Conservation (phyloP, 2,329 filamentous ascomycete genomes). For the Fusarium xylarioides region DNA sequence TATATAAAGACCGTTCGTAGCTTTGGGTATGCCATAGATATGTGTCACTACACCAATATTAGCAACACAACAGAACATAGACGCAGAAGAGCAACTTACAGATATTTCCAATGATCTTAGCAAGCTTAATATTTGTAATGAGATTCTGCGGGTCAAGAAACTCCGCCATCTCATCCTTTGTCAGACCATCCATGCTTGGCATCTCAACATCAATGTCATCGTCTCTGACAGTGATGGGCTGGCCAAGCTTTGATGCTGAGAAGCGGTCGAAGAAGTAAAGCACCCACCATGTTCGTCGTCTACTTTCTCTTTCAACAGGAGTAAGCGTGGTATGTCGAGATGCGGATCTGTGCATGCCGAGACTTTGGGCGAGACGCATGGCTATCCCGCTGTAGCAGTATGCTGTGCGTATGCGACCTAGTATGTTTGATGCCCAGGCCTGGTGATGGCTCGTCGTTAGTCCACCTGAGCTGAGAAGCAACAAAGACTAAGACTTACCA, state of each 20-base stretch:
- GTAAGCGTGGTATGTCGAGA: conserved; percentile 27
- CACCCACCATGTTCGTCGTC: conserved; percentile 47
- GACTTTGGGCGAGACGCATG: conserved; percentile 52
- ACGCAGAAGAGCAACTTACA: neutral
- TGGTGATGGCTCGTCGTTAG: neutral
- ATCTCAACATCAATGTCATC: conserved; percentile 48
- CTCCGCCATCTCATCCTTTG: conserved; percentile 41
- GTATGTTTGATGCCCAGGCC: conserved; percentile 46
- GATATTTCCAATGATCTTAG: conserved; percentile 45
- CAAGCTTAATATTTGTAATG: conserved; percentile 43
- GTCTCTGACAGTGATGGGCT: conserved; percentile 44
- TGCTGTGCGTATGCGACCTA: conserved; percentile 48
- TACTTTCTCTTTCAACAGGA: conserved; percentile 39
- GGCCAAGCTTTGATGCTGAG: conserved; percentile 46
- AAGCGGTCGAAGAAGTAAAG: conserved; percentile 48
- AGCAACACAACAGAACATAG: rapidly evolving
- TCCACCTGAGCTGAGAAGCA: too few relatives aligned
- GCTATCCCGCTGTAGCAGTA: conserved; percentile 47
- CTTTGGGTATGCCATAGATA: conserved; percentile 44
- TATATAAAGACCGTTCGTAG: conserved; percentile 42
- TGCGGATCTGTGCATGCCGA: conserved; percentile 53
- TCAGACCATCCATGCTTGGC: conserved; percentile 44
- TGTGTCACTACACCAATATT: conserved; percentile 29
- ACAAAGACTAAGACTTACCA: too few relatives aligned
- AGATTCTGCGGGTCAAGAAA: conserved; percentile 44